A percentile compares a stretch with the other conserved stretches of the same genome.
phyloP scores from a whole-genome alignment of 1,139 yeast species.

The Yamadazyma atlantica region DNA sequence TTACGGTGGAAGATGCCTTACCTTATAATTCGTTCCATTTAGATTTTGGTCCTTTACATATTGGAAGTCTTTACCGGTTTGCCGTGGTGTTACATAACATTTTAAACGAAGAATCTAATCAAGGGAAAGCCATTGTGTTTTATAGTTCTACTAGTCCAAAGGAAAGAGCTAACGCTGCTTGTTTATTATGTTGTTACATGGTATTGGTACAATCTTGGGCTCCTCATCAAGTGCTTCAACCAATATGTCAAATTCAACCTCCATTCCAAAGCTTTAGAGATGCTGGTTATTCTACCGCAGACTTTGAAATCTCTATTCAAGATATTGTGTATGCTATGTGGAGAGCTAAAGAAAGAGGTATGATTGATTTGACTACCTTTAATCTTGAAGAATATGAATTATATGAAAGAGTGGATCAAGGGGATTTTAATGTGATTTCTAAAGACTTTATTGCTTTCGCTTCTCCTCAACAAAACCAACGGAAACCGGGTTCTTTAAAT shows the following conservation, averaged over 20 bases:
- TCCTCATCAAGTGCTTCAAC: slow-evolving; percentile 95
- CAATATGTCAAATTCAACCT: slow-evolving; percentile 87
- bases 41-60: slow-evolving; percentile 94
- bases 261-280: slow-evolving; percentile 95
- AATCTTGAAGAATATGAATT: slow-evolving; percentile 91
- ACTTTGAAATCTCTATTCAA: slow-evolving; percentile 88
- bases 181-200: slow-evolving; percentile 92
- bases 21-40: slow-evolving; percentile 92
- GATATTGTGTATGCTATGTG: slow-evolving; percentile 95
- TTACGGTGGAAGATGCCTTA: slow-evolving; percentile 88
- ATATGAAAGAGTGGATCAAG: slow-evolving; percentile 94
- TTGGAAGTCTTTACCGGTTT: slow-evolving; percentile 90
- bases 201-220: slow-evolving; percentile 95
- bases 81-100: slow-evolving; percentile 93
- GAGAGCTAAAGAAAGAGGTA: slow-evolving; percentile 95
- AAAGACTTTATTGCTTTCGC: slow-evolving; percentile 98
- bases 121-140: slow-evolving; percentile 86
- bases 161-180: slow-evolving; percentile 90
- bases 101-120: slow-evolving; percentile 78
- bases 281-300: slow-evolving; percentile 96
- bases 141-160: slow-evolving; percentile 82
- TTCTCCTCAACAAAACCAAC: slow-evolving; percentile 77
- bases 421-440: slow-evolving; percentile 88
- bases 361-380: slow-evolving; percentile 84
- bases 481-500: slow-evolving; percentile 50